Conservation (phyloP, 2,329 filamentous ascomycete species). For the Hymenoscyphus fraxineus region DNA sequence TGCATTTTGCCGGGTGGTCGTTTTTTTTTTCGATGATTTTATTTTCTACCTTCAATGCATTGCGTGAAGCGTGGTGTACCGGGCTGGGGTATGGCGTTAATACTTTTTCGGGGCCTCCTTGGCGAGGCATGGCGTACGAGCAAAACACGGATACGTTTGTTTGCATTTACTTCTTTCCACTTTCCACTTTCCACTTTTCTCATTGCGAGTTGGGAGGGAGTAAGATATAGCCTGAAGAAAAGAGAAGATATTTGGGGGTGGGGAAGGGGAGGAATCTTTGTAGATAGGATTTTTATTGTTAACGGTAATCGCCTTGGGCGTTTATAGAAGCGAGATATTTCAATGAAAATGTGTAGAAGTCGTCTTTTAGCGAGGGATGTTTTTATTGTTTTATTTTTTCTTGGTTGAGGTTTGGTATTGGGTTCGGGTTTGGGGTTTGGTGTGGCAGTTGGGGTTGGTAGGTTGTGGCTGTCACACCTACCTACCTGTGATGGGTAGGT, state of each 20-base stretch:
- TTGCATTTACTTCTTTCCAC: background rate
- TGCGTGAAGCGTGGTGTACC: slow-evolving; percentile 1
- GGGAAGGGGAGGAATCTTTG: background rate
- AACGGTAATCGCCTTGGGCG: background rate
- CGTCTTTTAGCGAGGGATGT: background rate
- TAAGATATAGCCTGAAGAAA: background rate
- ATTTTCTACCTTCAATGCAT: slow-evolving; percentile 2
- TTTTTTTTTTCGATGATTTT: slow-evolving; percentile 2
- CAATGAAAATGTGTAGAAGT: background rate
- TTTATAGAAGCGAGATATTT: background rate
- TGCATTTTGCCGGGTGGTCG: background rate
- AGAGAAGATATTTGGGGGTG: background rate
- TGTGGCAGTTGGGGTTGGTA: too few species aligned
- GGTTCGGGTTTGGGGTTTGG: too few species aligned
- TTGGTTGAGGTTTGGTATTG: too few species aligned
- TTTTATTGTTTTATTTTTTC: too few species aligned
- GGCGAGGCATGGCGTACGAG: background rate
- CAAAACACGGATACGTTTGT: background rate
- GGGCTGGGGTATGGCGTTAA: slow-evolving; percentile 1
- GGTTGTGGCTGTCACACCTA: background rate
- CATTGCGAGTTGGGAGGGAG: background rate
- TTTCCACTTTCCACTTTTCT: background rate
- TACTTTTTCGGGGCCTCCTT: background rate
- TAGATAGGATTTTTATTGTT: background rate
- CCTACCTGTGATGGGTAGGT: too few species aligned